phyloP scores from a whole-genome alignment of 768 basidiomycete genomes.

The Suillus ampliporus region DNA sequence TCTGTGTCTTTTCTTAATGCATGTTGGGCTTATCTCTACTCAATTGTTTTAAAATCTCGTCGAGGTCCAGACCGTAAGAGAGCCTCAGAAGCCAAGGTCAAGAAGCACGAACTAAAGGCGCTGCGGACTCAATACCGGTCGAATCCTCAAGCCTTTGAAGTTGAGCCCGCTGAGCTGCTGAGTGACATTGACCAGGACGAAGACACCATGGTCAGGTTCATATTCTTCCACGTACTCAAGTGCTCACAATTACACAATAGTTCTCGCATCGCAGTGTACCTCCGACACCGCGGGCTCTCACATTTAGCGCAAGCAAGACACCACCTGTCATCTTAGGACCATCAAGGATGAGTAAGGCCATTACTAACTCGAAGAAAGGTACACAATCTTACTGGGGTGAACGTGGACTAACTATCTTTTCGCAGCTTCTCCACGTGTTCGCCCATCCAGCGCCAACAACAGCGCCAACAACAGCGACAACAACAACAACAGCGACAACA shows the following conservation, averaged over 20 bases:
- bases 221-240: not conserved
- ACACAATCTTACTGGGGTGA: too few relatives aligned
- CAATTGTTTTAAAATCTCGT: not conserved
- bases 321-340: not conserved
- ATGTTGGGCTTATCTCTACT: not conserved
- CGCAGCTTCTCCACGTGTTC: too few relatives aligned
- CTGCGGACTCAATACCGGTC: not conserved
- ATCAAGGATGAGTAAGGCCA: too few relatives aligned
- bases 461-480: too few relatives aligned
- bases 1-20: not conserved
- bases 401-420: too few relatives aligned
- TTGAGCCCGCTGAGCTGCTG: not conserved
- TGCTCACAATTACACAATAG: not conserved
- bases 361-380: too few relatives aligned
- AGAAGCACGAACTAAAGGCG: not conserved
- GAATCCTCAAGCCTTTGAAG: slow-evolving; percentile 6
- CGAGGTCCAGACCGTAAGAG: too few relatives aligned
- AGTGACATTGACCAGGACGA: slow-evolving; percentile 12
- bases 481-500: too few relatives aligned
- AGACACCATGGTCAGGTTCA: slow-evolving; percentile 12
- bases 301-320: not conserved
- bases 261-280: not conserved
- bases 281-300: not conserved
- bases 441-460: too few relatives aligned
- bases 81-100: not conserved